Evolutionary conservation across 2,329 filamentous ascomycete genomes (phyloP).

Genomic region (Pseudogymnoascus sp.): DNA sequence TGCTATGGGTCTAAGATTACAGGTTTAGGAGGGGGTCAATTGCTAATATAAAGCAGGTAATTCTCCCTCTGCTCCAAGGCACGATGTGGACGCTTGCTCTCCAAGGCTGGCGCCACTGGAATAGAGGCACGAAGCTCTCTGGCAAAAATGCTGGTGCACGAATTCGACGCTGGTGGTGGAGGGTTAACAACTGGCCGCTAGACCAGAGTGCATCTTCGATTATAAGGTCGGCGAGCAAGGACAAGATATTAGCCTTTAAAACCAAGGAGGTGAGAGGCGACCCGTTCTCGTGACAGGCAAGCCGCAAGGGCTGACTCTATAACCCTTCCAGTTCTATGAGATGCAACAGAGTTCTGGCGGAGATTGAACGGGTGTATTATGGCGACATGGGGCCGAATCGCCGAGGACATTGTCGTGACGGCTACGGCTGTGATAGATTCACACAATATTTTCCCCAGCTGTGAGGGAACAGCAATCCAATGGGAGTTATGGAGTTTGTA

Average conservation of each 20-base stretch:
- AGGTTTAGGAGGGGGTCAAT: background rate
- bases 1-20: background rate
- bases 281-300: background rate
- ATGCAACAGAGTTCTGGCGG: constrained; percentile 7
- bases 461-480: background rate
- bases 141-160: constrained; percentile 70
- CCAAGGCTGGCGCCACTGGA: constrained; percentile 86
- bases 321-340: constrained; percentile 2
- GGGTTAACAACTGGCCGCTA: constrained; percentile 73
- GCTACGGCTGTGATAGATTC: background rate
- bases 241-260: constrained; percentile 4
- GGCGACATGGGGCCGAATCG: background rate
- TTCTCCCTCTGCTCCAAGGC: constrained; percentile 83
- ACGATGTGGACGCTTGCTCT: constrained; percentile 80
- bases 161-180: constrained; percentile 88
- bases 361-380: background rate
- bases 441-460: background rate
- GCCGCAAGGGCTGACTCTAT: constrained; percentile 3
- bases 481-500: background rate
- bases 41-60: constrained; percentile 43
- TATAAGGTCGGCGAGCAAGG: background rate
- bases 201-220: constrained; percentile 1
- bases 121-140: constrained; percentile 65
- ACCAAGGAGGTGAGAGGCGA: constrained; percentile 10
- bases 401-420: background rate